phyloP scores from a whole-genome alignment of 2,329 filamentous ascomycete genomes.

The Ceratocystis ficicola region DNA sequence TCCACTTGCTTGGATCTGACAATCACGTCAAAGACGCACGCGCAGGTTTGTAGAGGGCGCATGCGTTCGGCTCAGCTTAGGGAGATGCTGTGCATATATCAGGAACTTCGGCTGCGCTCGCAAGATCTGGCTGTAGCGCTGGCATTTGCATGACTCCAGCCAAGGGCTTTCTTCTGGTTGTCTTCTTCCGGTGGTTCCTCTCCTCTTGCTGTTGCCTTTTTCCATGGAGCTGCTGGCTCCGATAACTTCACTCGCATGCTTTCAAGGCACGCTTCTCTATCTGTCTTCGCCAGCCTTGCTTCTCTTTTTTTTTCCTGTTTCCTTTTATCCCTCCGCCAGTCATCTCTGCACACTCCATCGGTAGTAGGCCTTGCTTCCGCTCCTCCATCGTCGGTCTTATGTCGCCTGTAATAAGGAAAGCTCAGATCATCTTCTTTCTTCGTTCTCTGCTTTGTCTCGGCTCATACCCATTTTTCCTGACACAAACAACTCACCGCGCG shows the following conservation, averaged over 20 bases:
- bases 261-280: no score
- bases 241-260: no score
- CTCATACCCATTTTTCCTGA: constrained; percentile 6
- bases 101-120: background rate
- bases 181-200: no score
- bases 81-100: background rate
- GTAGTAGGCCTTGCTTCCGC: background rate
- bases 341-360: background rate
- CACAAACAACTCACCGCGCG: background rate
- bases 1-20: constrained; percentile 8
- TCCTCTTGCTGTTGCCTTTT: no score
- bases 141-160: no score
- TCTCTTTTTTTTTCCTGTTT: no score
- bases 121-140: background rate
- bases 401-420: constrained; percentile 1
- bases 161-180: no score
- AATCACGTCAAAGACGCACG: constrained; percentile 9
- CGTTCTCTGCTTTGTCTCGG: constrained; percentile 8
- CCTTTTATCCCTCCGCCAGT: background rate
- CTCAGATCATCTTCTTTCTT: constrained; percentile 15
- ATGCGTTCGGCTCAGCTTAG: no score
- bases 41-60: background rate
- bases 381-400: background rate
- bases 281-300: no score
- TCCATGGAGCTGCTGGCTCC: no score